These are phyloP conservation scores for Remersonia thermophila DNA, from an alignment of 2,329 filamentous ascomycete genomes.

Conservation along the genomic window DNA sequence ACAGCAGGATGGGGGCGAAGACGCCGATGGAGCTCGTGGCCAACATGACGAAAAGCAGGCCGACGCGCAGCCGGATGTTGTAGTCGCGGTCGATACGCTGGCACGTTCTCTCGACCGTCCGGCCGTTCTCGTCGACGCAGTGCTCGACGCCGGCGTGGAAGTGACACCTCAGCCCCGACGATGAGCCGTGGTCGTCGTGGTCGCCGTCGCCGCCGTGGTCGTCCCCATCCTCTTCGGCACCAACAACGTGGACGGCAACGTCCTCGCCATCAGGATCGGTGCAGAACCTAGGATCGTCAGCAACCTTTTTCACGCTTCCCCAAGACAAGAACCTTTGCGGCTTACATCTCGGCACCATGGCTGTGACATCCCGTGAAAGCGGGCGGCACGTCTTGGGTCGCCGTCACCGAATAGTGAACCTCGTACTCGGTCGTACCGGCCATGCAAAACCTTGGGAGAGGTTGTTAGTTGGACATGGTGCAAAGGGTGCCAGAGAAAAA, in stretches of 20 bases:
- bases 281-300: conserved; percentile 7
- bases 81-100: conserved; percentile 41
- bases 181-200: conserved; percentile 1
- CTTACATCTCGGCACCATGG: conserved; percentile 46
- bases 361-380: conserved; percentile 53
- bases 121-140: conserved; percentile 41
- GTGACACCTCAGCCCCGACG: conserved; percentile 45
- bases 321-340: too few relatives aligned
- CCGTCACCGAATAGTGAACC: conserved; percentile 36
- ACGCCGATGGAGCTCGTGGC: conserved; percentile 56
- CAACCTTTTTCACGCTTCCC: too few relatives aligned
- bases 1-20: conserved; percentile 53
- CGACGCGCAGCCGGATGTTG: conserved; percentile 55
- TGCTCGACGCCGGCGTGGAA: conserved; percentile 68
- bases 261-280: conserved; percentile 9
- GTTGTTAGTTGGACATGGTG: too few relatives aligned
- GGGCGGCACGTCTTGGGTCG: conserved; percentile 43
- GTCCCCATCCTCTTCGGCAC: conserved; percentile 6
- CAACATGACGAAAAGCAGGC: conserved; percentile 60
- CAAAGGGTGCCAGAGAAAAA: neutral
- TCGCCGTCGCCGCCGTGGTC: too few relatives aligned
- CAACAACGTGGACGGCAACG: conserved; percentile 8
- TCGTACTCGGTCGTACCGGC: conserved; percentile 30
- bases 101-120: conserved; percentile 28
- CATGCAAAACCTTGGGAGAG: conserved; percentile 29